These are phyloP conservation scores for Golovinomyces cichoracearum DNA, from an alignment of 2,329 filamentous ascomycete species.

Conservation along the genomic window DNA sequence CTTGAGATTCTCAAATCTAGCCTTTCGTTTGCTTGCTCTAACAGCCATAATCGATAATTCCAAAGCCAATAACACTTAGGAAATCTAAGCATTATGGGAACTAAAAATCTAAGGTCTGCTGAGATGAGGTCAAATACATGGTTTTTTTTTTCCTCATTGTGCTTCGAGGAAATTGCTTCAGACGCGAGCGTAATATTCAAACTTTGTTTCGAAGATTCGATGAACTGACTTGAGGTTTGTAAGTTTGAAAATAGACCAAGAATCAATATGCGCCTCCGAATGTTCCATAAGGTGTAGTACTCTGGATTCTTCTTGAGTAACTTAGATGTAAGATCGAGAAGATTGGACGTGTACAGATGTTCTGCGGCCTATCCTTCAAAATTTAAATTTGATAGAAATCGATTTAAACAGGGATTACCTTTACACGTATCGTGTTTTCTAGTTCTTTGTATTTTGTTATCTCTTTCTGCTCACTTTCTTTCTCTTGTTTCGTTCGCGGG, in stretches of 20 bases:
- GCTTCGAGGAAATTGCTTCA: constrained; percentile 21
- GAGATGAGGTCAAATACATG: constrained; percentile 33
- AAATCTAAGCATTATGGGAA: constrained; percentile 58
- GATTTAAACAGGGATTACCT: constrained; percentile 21
- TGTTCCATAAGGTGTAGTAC: constrained; percentile 81
- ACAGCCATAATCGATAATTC: constrained; percentile 77
- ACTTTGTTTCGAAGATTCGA: neutral
- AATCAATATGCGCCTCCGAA: constrained; percentile 45
- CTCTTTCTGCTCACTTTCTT: constrained; percentile 43
- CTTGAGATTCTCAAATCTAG: constrained; percentile 31
- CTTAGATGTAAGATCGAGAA: constrained; percentile 43
- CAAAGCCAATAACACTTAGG: constrained; percentile 99
- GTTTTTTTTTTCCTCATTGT: constrained; percentile 22
- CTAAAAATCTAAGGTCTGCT: constrained; percentile 54
- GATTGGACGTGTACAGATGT: constrained; percentile 20
- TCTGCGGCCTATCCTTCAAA: constrained; percentile 11
- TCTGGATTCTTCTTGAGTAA: constrained; percentile 57
- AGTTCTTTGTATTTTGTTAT: constrained; percentile 52
- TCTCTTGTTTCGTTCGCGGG: constrained; percentile 41
- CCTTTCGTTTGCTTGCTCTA: constrained; percentile 41
- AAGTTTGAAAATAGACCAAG: constrained; percentile 30
- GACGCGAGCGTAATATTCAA: constrained; percentile 22
- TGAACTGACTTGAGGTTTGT: constrained; percentile 27
- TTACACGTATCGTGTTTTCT: constrained; percentile 38
- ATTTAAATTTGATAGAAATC: neutral